Conservation (phyloP, 306 rosid genomes). For the Carpinus fangiana region DNA sequence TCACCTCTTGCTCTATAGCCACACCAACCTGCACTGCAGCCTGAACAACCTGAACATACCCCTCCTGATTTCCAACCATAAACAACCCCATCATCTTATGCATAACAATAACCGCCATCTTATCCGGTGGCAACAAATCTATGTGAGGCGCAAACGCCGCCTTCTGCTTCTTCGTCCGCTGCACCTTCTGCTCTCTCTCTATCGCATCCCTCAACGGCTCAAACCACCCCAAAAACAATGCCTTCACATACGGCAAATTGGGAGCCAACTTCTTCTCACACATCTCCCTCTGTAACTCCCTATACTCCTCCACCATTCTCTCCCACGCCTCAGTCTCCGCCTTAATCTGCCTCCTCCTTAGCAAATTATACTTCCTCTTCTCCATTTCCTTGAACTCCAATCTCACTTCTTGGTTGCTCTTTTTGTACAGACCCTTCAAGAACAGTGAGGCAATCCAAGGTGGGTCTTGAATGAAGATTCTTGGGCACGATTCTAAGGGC, state of each 20-base stretch:
- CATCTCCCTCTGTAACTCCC: constrained; percentile 66
- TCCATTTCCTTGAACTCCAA: constrained; percentile 51
- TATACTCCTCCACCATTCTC: constrained; percentile 73
- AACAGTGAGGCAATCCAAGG: constrained; percentile 72
- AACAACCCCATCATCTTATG: constrained; percentile 78
- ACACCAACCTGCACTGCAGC: constrained; percentile 77
- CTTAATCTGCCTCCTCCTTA: constrained; percentile 74
- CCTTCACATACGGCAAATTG: constrained; percentile 69
- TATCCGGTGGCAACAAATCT: constrained; percentile 61
- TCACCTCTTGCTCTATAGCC: constrained; percentile 86
- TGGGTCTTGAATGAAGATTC: constrained; percentile 62
- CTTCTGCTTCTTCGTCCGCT: constrained; percentile 53
- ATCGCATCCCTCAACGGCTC: constrained; percentile 73
- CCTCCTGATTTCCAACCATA: constrained; percentile 57
- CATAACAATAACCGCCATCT: constrained; percentile 80
- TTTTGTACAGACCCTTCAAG: constrained; percentile 45
- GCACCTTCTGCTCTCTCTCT: constrained; percentile 57
- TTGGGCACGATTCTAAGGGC: constrained; percentile 34
- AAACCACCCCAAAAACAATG: constrained; percentile 79
- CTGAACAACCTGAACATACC: constrained; percentile 73
- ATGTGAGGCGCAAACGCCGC: constrained; percentile 68
- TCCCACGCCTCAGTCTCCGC: constrained; percentile 85
- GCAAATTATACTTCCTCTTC: constrained; percentile 55
- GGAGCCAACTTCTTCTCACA: constrained; percentile 69
- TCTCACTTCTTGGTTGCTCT: constrained; percentile 29